Conservation (phyloP, 768 basidiomycete genomes). For the Polyporus arcularius region DNA sequence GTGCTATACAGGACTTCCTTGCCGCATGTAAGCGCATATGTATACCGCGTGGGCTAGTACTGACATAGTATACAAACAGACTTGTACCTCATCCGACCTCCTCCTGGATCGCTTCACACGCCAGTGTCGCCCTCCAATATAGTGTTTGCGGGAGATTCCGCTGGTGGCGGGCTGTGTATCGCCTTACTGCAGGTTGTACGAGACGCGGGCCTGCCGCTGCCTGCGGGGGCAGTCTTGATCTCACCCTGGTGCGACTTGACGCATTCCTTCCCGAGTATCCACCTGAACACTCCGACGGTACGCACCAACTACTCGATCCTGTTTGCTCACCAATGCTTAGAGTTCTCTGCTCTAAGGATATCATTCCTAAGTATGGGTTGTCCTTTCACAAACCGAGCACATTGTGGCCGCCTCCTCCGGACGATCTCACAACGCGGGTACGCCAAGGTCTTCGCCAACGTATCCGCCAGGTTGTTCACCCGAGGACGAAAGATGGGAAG, state of each 20-base stretch:
- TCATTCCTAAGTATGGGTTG: conserved; percentile 75
- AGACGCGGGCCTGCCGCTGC: conserved; percentile 77
- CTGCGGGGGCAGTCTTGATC: conserved; percentile 86
- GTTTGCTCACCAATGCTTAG: neutral
- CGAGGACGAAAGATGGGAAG: conserved; percentile 2
- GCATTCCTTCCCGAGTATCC: conserved; percentile 90
- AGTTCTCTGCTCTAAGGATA: conserved; percentile 51
- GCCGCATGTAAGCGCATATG: conserved; percentile 68
- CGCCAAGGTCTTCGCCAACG: conserved; percentile 60
- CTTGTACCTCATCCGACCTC: conserved; percentile 87
- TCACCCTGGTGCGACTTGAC: conserved; percentile 96
- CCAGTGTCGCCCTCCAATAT: conserved; percentile 83
- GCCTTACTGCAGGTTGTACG: conserved; percentile 87
- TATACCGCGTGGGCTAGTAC: neutral
- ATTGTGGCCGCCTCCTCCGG: conserved; percentile 76
- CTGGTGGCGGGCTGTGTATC: conserved; percentile 85
- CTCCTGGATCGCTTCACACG: conserved; percentile 70
- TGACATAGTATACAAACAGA: conserved; percentile 46
- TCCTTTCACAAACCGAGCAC: conserved; percentile 78
- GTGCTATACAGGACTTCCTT: conserved; percentile 84
- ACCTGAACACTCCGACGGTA: conserved; percentile 83
- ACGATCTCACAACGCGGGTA: conserved; percentile 57
- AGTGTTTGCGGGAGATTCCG: conserved; percentile 88
- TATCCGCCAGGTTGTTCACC: conserved; percentile 55
- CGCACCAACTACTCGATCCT: conserved; percentile 19